phyloP scores from a whole-genome alignment of 2,329 filamentous ascomycete genomes.

The Cercospora canescens region DNA sequence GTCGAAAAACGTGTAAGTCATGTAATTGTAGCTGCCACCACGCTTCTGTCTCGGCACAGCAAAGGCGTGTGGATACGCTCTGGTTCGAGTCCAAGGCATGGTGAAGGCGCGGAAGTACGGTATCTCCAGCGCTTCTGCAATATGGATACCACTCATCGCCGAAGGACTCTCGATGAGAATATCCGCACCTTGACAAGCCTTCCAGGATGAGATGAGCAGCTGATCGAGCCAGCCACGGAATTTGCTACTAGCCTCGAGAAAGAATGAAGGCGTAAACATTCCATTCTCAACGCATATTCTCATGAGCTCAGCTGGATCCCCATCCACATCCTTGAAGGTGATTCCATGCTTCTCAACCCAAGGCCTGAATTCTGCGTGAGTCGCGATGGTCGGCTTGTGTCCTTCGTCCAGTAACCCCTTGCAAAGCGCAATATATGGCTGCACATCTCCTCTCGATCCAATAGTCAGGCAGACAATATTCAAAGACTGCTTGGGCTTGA shows the following conservation, averaged over 20 bases:
- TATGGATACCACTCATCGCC: conserved; percentile 96
- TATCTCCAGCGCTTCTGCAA: conserved; percentile 87
- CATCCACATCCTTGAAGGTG: conserved; percentile 83
- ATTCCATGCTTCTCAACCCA: conserved; percentile 95
- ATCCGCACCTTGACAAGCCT: conserved; percentile 81
- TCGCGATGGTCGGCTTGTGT: conserved; percentile 83
- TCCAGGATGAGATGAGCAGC: conserved; percentile 77
- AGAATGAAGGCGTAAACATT: conserved; percentile 91
- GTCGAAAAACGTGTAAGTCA: conserved; percentile 95
- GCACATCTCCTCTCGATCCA: conserved; percentile 91
- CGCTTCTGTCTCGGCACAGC: conserved; percentile 77
- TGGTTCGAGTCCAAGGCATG: conserved; percentile 97
- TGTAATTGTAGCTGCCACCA: conserved; percentile 92
- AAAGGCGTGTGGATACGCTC: conserved; percentile 95
- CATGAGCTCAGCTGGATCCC: conserved; percentile 94
- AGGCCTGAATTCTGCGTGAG: conserved; percentile 81
- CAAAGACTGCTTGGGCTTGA: conserved; percentile 79
- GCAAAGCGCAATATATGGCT: conserved; percentile 95
- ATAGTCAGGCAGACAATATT: conserved; percentile 93
- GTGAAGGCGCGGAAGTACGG: conserved; percentile 97
- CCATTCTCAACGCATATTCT: conserved; percentile 93
- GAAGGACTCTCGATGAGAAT: conserved; percentile 93
- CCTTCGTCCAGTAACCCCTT: conserved; percentile 87
- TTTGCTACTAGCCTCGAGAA: conserved; percentile 80
- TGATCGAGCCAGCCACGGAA: conserved; percentile 96